These are phyloP conservation scores for Taphrina flavorubra DNA, from an alignment of 1,139 yeast genomes.

Conservation along the genomic window DNA sequence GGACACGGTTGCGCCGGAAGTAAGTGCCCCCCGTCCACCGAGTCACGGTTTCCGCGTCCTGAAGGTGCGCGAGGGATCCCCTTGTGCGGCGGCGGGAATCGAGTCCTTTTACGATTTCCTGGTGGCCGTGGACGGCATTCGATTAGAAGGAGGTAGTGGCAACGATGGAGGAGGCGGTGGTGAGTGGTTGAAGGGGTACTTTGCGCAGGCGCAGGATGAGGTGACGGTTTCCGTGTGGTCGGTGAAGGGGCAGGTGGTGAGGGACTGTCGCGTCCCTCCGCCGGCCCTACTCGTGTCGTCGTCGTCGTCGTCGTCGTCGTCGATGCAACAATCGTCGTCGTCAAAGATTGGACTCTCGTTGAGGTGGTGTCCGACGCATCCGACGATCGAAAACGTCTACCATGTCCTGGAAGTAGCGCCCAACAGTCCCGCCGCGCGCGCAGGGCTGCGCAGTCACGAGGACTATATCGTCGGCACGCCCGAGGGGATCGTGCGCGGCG, in stretches of 20 bases:
- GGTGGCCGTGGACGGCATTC: conserved; percentile 67
- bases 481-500: conserved; percentile 81
- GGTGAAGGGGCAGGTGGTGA: conserved; percentile 31
- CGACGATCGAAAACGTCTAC: conserved; percentile 69
- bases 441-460: conserved; percentile 82
- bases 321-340: conserved; percentile 30
- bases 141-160: conserved; percentile 26
- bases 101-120: conserved; percentile 89
- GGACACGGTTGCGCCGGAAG: conserved; percentile 36
- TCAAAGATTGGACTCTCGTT: conserved; percentile 66
- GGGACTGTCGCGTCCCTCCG: conserved; percentile 34
- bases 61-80: conserved; percentile 56
- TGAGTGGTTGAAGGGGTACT: conserved; percentile 27
- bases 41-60: conserved; percentile 62
- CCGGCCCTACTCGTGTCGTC: conserved; percentile 8
- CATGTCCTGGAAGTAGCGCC: conserved; percentile 76
- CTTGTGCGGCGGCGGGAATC: conserved; percentile 59
- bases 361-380: conserved; percentile 64
- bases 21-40: conserved; percentile 27
- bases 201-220: conserved; percentile 26
- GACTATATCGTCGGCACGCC: conserved; percentile 93
- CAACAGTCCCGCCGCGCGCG: conserved; percentile 81
- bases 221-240: conserved; percentile 28
- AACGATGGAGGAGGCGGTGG: conserved; percentile 19
- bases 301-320: no score